Base-by-base conservation (phyloP, 305 asterid species). In the Nicotiana rustica region DNA sequence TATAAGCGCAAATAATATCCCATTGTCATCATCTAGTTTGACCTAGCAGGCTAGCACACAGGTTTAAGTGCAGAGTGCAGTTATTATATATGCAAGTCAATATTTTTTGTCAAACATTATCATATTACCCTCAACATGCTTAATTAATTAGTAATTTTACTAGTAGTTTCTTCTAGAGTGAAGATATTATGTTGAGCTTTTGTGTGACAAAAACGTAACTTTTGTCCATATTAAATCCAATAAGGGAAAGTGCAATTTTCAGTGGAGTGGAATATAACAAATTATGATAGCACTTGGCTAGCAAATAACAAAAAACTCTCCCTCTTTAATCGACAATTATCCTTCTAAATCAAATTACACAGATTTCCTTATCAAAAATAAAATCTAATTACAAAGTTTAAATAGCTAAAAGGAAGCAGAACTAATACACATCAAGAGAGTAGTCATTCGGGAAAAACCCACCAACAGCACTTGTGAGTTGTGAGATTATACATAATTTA, bases 21-120 rank as follows among this genome's bases (percentile, higher is more conserved):
- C 79, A 73, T 17, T 73, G 14, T 21, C 17, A 70, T 69, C 10
- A 70, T 47, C 38, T 47, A 47, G 41, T 47, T 73, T 73, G 62
- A 47, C 21, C 21, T 13, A 44, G 29, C 29, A 25, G 29, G 29
- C 29, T 25, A 25, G 79, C 38, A 47, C 13, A 73, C 79, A 73
- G 35, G 79, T 47, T 6, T 13, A 73, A 73, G 35, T 73, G 21
- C 13, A 73, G 14, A 73, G 18, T 73, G 21, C 13, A 73, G 14
- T 73, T 47, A 47, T 65, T 73, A 19, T 21, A 6, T 12, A 73
- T 21, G 62, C 62, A 73, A 73, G 41, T 73, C 21, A 47, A 73
- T 73, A 21, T 14, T 13, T 71, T 71, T 60, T 73, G 62, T 47
- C 21, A 73, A 21, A 47, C 79, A 47, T 47, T 13, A 0, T 73